Evolutionary conservation across 2,329 filamentous ascomycete species (phyloP), one percentile per base, ranked within the genome.

Genomic region (Fusarium chaquense): DNA sequence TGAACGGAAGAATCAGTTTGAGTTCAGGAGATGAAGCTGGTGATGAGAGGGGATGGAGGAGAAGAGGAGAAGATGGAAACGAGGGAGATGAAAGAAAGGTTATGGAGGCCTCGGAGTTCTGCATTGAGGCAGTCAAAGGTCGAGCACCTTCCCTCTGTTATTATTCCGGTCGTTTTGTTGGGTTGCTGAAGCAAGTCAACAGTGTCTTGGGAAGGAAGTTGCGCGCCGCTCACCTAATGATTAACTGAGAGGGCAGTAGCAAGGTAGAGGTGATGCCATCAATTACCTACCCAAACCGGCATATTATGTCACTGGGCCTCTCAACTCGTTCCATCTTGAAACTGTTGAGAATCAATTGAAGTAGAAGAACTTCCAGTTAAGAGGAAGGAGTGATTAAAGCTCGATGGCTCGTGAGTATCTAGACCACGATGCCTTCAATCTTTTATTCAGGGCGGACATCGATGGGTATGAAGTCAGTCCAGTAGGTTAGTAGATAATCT

Each of bases 191-290:
- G 54, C 36, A 44, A 44, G 54, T 28, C 12, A n/a, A 22, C 24
- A 10, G n/a, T 5, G 22, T 60, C 33, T 26, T 50, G 18, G 61
- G 62, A 38, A 65, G 43, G 62, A 65, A 36, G 46, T 7, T 5
- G 11, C 2, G 16, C 24, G 22, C 28, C 32, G 1, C 28, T 5
- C 33, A 35, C 5, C 32, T n/a, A 18, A 13, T n/a, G 15, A 24
- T 40, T 20, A 22, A 43, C 32, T 32, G 4, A 20, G n/a, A 18
- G 36, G 61, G 61, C 45, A 65, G 33, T 61, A 50, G 22, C 54
- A 11, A 35, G 32, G 32, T n/a, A 4, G 13, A 15, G 8, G 22
- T 20, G 35, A 40, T 33, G 32, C 32, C 20, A 11, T 16, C 13
- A 6, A 20, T 18, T 61, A 11, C 22, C 20, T 61, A 11, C 41